Base-by-base conservation (phyloP, 2,329 filamentous ascomycete species). In the Alternaria ventricosa region DNA sequence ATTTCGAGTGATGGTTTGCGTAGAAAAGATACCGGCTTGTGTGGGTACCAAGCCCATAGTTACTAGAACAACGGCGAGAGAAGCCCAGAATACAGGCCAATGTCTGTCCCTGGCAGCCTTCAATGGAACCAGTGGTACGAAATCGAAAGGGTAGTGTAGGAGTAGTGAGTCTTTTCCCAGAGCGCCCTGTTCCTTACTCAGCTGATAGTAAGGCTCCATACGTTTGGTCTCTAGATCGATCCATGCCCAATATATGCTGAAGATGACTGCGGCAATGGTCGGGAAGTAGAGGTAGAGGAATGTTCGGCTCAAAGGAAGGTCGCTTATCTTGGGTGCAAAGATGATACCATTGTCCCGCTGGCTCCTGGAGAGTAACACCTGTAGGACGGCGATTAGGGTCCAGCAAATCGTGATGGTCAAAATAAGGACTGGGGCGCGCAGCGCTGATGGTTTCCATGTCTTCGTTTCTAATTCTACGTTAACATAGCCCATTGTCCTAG, bases 191-290 rank as follows among this genome's bases (percentile, higher is more conserved):
- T 68, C 13, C 10, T 82, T 84, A 0, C 87, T 88, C 1, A 90
- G 58, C 22, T 89, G 86, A 11, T 88, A 84, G 80, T 85, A 90
- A 0, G 88, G 88, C 33, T 90, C 87, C 47, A 90, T 78, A 0
- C 88, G 69, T 61, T 88, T 88, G 0, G 83, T 78, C 36, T 90
- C 86, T 0, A 90, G 71, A 55, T 90, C 88, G 0, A 89, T 81
- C 86, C 87, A 88, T 3, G 80, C 83, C 87, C 87, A 90, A 0
- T 85, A 49, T 1, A 89, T 80, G 43, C 86, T 86, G 64, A 87
- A 89, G 0, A 86, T 7, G 0, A 89, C 84, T 0, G 87, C 84
- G 0, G 88, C 55, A 0, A 89, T 79, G 0, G 84, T 89, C 0
- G 88, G 87, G 0, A 78, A 63, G 20, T 79, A 76, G 0, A 84